These are phyloP conservation scores for Aegilops longissima DNA, from an alignment of 176 grass and related monocot species.

Conservation along the genomic window DNA sequence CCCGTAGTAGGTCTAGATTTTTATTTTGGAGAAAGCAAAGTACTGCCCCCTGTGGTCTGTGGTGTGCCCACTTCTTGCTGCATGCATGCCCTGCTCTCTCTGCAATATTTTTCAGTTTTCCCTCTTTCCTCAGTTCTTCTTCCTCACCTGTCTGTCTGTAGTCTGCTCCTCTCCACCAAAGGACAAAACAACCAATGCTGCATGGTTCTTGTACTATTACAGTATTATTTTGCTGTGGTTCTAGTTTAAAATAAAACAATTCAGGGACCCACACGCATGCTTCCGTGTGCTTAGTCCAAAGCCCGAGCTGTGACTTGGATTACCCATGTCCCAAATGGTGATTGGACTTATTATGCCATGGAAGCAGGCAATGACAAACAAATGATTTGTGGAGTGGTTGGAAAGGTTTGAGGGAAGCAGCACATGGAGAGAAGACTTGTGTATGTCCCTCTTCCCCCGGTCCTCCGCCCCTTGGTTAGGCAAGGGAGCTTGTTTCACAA, in stretches of 20 bases:
- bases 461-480: no score
- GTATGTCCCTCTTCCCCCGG: constrained; percentile 8
- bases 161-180: constrained; percentile 14
- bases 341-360: constrained; percentile 27
- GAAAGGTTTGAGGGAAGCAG: constrained; percentile 33
- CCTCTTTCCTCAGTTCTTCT: neutral
- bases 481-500: no score
- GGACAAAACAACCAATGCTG: constrained; percentile 35
- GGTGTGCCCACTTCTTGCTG: constrained; percentile 29
- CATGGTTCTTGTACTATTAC: neutral
- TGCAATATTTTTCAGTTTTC: neutral
- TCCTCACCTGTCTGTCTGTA: constrained; percentile 25
- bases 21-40: constrained; percentile 17
- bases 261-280: neutral
- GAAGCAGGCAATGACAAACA: constrained; percentile 49
- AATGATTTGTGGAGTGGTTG: constrained; percentile 30
- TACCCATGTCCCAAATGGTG: constrained; percentile 16
- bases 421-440: constrained; percentile 39
- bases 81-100: constrained; percentile 36
- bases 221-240: neutral
- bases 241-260: neutral
- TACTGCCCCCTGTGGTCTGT: neutral
- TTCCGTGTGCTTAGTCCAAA: constrained; percentile 8
- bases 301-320: constrained; percentile 23
- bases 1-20: constrained; percentile 29